Evolutionary conservation across 768 basidiomycete species (phyloP), one percentile per base, ranked within the genome.

Genomic region (Ramaria sp.): DNA sequence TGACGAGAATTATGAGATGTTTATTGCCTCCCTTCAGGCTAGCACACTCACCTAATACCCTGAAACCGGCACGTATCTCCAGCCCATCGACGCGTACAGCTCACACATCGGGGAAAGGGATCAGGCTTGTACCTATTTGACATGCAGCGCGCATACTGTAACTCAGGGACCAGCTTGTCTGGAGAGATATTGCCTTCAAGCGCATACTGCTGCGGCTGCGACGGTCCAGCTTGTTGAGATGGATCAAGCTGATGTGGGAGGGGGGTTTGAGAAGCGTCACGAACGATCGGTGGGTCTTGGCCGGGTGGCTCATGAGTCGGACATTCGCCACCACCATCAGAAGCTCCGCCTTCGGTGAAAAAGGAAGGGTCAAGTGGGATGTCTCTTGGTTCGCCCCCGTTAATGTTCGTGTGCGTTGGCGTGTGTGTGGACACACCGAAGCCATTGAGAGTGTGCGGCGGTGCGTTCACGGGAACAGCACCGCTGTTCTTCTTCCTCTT

Each of bases 11-110:
- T 16, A 13, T 13, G 32, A 8, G 13, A 34, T 34, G 8, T 9
- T 34, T 13, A 13, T 9, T 8, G 7, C 13, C 1, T 34, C 32
- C 3, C 18, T 18, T 37, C 3, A 49, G 5, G 2, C 18, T n/a
- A 15, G 13, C 1, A 2, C 30, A 45, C 41, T 24, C 47, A 55
- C 53, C 88, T 79, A 59, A 90, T 85, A n/a, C 81, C 80, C 65
- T 89, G 88, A 67, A 90, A 90, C 24, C 88, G 81, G 63, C 88
- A 90, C 2, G 86, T 88, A 64, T 90, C 88, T 38, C 88, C 87
- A 0, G 86, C 86, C 87, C 88, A 89, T 22, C 88, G 82, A 39
- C 88, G 82, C 32, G 83, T 88, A 65, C 88, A 90, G 2, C 86
- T 83, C 34, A 89, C 83, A 61, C 88, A 90, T 13, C 84, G 81